Evolutionary conservation across 2,329 filamentous ascomycete genomes (phyloP), one percentile per base, ranked within the genome.

Genomic region (Periconia sp.): DNA sequence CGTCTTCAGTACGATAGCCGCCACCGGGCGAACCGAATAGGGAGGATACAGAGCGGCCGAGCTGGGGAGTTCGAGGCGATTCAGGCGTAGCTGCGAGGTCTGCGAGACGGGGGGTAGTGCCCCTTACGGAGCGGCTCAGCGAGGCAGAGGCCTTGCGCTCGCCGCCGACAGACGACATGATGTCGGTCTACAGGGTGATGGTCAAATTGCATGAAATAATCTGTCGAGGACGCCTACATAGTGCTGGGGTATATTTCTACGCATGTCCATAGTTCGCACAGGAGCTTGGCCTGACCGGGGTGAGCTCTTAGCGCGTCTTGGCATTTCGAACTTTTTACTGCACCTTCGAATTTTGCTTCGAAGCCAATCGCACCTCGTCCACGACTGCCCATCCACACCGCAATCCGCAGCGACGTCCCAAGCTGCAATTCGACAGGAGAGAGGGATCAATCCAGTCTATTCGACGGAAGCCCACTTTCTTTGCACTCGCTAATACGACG

Each of bases 1-100:
- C 94, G 59, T 96, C 91, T 43, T 83, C 78, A 35, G 66, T 63
- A 15, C 83, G 81, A 50, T 80, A 83, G 17, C 74, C 75, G 22
- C 75, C 74, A 32, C 78, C 75, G 2, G 82, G 80, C 4, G 83
- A 85, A 21, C 79, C 80, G 52, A 78, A 82, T 37, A 78, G 75
- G 15, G 78, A 78, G 53, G 59, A 86, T 74, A 60, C 85, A 77
- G 55, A 88, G 68, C 59, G 83, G 71, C 46, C 83, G 80, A 53
- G 83, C 4, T 24, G 28, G 76, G 66, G 66, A 38, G 66, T 70
- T 36, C 65, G 65, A 45, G 66, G 66, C 15, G 59, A 47, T 42
- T 66, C 63, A 50, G 63, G 65, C 13, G 64, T 69, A 33, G 65
- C 59, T 26, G 59, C 65, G 24, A 70, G 63, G 52, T 70, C 65